Conservation (phyloP, 1,284 basidiomycete genomes). For the Papiliotrema terrestris region DNA sequence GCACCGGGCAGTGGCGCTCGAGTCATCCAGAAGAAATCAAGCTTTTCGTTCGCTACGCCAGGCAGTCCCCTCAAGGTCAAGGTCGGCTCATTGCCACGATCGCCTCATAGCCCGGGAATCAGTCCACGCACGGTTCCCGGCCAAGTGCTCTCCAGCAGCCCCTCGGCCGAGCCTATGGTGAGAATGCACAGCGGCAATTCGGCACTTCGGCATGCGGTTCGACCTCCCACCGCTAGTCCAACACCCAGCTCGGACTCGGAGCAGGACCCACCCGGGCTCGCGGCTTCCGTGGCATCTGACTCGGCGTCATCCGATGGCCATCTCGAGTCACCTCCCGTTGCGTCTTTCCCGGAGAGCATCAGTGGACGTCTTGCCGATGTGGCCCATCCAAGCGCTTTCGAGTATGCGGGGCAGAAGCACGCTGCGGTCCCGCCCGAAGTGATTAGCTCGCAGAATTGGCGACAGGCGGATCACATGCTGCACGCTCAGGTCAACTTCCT, state of each 20-base stretch:
- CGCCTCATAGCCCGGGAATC: conserved; percentile 11
- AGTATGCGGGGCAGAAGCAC: not conserved
- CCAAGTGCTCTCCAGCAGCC: not conserved
- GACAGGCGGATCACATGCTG: not conserved
- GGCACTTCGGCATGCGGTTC: conserved; percentile 1
- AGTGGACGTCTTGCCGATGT: not conserved
- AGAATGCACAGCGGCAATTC: not conserved
- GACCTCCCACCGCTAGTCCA: not conserved
- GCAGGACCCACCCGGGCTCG: conserved; percentile 25
- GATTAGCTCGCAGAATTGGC: not conserved
- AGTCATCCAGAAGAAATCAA: conserved; percentile 21
- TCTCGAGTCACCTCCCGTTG: conserved; percentile 23
- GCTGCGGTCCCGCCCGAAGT: not conserved
- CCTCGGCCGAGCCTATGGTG: not conserved
- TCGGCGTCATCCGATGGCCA: conserved; percentile 33
- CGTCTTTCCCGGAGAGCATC: not conserved
- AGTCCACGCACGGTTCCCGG: conserved; percentile 1
- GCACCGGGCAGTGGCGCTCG: not conserved
- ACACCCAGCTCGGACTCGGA: conserved; percentile 2
- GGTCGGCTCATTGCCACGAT: not conserved
- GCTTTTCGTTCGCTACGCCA: conserved; percentile 31
- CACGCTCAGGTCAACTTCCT: not conserved
- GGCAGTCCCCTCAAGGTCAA: conserved; percentile 25
- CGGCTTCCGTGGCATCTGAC: conserved; percentile 34
- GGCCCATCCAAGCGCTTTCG: not conserved